These are phyloP conservation scores for Parathielavia hyrcaniae DNA, from an alignment of 495 filamentous ascomycete species.

Conservation along the genomic window DNA sequence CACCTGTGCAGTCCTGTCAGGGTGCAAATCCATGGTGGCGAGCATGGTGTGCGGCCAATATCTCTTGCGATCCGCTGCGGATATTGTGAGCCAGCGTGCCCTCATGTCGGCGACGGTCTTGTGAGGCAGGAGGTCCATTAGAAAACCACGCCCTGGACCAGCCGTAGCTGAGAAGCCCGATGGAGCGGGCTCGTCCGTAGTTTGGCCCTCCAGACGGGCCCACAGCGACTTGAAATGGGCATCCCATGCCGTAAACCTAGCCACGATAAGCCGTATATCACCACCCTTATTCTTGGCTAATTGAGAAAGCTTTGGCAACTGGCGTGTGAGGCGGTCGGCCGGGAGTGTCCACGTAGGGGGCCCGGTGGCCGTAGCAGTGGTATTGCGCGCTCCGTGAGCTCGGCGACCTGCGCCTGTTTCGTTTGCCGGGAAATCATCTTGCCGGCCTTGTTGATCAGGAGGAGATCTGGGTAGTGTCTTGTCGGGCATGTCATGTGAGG, in stretches of 20 bases:
- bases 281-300: background rate
- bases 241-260: background rate
- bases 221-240: background rate
- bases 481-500: background rate
- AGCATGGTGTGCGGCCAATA: slow-evolving; percentile 51
- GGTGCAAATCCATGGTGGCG: slow-evolving; percentile 45
- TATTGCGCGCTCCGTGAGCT: background rate
- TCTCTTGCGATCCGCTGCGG: slow-evolving; percentile 25
- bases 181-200: background rate
- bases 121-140: slow-evolving; percentile 15
- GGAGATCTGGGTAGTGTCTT: background rate
- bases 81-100: slow-evolving; percentile 38
- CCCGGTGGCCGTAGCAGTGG: background rate
- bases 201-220: background rate
- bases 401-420: background rate
- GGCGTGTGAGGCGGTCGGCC: background rate
- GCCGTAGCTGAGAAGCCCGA: background rate
- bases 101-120: slow-evolving; percentile 35
- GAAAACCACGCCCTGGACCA: no score
- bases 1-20: slow-evolving; percentile 41
- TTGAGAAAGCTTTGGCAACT: background rate
- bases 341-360: background rate
- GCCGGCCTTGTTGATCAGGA: background rate
- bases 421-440: no score
- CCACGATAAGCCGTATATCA: background rate